Evolutionary conservation across 306 rosid species (phyloP), one percentile per base, ranked within the genome.

Genomic region (Dalbergia cultrata): DNA sequence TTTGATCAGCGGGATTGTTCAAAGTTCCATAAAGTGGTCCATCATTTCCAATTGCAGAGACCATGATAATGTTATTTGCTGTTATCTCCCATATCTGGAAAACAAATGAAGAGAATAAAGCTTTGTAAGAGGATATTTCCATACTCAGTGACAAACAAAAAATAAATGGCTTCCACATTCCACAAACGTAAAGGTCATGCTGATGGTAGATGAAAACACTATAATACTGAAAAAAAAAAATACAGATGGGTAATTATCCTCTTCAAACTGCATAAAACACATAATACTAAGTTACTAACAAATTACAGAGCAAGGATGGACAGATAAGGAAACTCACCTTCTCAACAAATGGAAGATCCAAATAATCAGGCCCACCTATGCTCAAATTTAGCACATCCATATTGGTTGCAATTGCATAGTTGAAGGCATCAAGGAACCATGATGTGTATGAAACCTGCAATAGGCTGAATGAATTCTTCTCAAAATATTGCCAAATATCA

Each of bases 371-470:
- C 82, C 99, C 99, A 75, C 99, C 99, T 26, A 95, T 95, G 74
- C 99, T 95, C 89, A 95, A 87, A 87, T 95, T 95, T 65, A 95
- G 84, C 49, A 95, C 99, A 85, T 95, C 99, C 93, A 95, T 95
- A 75, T 91, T 70, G 76, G 96, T 93, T 49, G 99, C 94, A 80
- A 95, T 95, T 34, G 99, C 99, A 81, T 95, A 93, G 90, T 95
- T 95, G 91, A 95, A 95, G 59, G 99, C 98, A 75, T 95, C 99
- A 87, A 95, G 99, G 90, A 95, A 95, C 99, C 99, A 95, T 50
- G 98, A 95, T 72, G 99, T 93, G 85, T 93, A 95, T 37, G 98
- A 91, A 62, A 95, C 99, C 99, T 95, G 99, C 94, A 90, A 89
- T 83, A 82, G 89, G 96, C 99, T 95, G 98, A 91, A 92, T 77